Base-by-base conservation (phyloP, 1,284 basidiomycete genomes). In the Heterobasidion irregulare region DNA sequence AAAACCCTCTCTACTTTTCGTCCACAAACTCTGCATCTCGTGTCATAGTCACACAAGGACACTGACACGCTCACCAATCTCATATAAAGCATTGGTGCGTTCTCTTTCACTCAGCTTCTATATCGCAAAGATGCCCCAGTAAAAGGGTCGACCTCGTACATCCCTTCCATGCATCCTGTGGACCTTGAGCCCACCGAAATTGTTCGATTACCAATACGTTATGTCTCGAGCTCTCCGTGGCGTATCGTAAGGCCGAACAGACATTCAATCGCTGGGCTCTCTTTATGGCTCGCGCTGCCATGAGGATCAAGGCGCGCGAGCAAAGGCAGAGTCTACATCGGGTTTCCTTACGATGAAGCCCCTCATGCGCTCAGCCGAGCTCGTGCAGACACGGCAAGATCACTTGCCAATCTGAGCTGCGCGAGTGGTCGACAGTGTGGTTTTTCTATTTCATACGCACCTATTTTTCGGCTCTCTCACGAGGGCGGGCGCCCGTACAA, bases 181-280 rank as follows among this genome's bases (percentile, higher is more conserved):
- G 52, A 48, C 55, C 54, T 58, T 57, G 60, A 62, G 58, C 56
- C 64, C 59, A 41, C 60, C 56, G 34, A 56, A 65, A 59, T 66
- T 61, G 72, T 75, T 68, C 70, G 70, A 67, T 62, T 69, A 70
- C 71, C 72, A 71, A 67, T 69, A 67, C 62, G 67, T 63, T 64
- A 69, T 61, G 56, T 65, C 66, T 63, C 59, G 65, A 73, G 68
- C 59, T 59, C 53, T 56, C 65, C 68, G 72, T 67, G 68, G 66
- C 66, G 62, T 67, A 67, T 69, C 72, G 72, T 76, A 75, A 76
- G 74, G 74, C 74, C 71, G 71, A 66, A 75, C 72, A 68, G 57
- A 75, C 64, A 76, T 66, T 55, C 58, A 63, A 55, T 56, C 56
- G 52, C 46, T 54, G 58, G 49, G 56, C 68, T 63, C 70, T 67